Conservation (phyloP, 805 yeast genomes). For the Yamadazyma sp. region DNA sequence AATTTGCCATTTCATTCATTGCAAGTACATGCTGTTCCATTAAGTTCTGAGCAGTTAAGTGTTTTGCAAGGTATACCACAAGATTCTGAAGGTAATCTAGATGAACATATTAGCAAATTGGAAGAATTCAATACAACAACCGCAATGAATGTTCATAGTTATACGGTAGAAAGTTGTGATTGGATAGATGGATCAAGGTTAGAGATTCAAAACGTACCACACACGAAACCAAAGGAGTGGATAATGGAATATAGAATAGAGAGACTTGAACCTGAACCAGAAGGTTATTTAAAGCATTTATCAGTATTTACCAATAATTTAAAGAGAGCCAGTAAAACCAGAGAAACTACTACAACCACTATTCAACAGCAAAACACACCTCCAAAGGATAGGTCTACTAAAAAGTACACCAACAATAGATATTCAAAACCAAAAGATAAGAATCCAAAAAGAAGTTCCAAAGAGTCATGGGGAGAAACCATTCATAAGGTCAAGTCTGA, state of each 20-base stretch:
- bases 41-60: slow-evolving; percentile 18
- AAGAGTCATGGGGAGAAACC: too few species aligned
- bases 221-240: slow-evolving; percentile 19
- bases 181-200: slow-evolving; percentile 5
- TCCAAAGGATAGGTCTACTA: too few species aligned
- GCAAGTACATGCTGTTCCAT: slow-evolving; percentile 30
- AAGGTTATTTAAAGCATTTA: slow-evolving; percentile 10
- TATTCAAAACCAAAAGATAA: too few species aligned
- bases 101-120: slow-evolving; percentile 1
- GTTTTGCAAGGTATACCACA: slow-evolving; percentile 10
- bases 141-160: slow-evolving; percentile 3
- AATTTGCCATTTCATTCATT: slow-evolving; percentile 8
- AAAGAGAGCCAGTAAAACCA: too few species aligned
- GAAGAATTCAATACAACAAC: slow-evolving; percentile 5
- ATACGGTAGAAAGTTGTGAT: slow-evolving; percentile 4
- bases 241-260: slow-evolving; percentile 19
- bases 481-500: too few species aligned
- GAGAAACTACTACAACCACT: too few species aligned
- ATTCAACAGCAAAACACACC: too few species aligned
- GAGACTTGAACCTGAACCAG: slow-evolving; percentile 11
- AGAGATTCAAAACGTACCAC: slow-evolving; percentile 15
- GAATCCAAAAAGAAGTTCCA: too few species aligned
- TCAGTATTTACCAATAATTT: too few species aligned
- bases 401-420: too few species aligned
- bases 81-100: slow-evolving; percentile 1